Evolutionary conservation across 2,329 filamentous ascomycete genomes (phyloP), one percentile per base, ranked within the genome.

Genomic region (Chaetomiaceae sp.): DNA sequence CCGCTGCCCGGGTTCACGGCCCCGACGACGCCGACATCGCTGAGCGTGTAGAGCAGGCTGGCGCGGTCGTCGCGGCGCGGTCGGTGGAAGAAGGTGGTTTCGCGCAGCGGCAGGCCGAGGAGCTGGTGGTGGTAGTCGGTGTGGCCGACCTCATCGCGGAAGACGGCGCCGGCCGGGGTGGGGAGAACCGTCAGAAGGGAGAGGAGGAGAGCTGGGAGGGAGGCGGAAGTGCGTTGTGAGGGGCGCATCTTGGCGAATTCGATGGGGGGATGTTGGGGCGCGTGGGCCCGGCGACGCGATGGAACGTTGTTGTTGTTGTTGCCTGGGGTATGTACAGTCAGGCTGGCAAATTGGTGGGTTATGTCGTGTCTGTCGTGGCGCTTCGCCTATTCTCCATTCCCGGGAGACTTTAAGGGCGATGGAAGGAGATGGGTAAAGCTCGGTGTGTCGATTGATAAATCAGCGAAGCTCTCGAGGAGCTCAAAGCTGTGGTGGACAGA

Each of bases 71-170:
- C 79, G 52, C 79, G 76, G 60, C 85, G 78, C 32, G 93, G 91
- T 57, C 83, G 84, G 69, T 96, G 88, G 79, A 97, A 97, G 76
- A 97, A 94, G 57, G 91, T 96, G 51, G 88, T 86, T 53, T 87
- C 80, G 63, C 79, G 73, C 64, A 85, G 84, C 45, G 93, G 89
- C 30, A 87, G 70, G 60, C 93, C 93, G 60, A 98, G 73, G 39
- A 97, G 82, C 55, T 87, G 81, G 70, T 95, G 83, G 69, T 97
- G 91, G 71, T 89, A 97, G 69, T 98, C 93, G 65, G 94, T 79
- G 59, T 88, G 78, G 70, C 83, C 90, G 56, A 94, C 89, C 67
- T 98, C 91, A 63, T 98, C 93, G 57, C 79, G 75, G 70, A 89
- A 95, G 50, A 97, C 81, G 55, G 89, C 87, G 60, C 68, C 63